phyloP scores from a whole-genome alignment of 139 green algal genomes.

The Nannochloris sp. region DNA sequence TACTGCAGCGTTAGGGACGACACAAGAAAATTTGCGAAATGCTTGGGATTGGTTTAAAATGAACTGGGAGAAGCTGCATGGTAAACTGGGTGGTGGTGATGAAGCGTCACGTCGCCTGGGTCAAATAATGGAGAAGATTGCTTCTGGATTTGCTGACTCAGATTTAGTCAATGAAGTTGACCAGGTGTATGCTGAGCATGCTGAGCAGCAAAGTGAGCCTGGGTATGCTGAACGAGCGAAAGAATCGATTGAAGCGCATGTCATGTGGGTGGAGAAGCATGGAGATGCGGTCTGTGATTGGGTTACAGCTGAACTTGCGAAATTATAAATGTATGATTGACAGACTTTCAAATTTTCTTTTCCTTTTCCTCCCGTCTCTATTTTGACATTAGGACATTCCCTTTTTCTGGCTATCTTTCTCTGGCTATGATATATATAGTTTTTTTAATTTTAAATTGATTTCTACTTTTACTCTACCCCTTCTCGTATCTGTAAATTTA shows the following conservation, averaged over 20 bases:
- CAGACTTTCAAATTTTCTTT: no score
- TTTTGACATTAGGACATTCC: no score
- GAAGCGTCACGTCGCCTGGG: slow-evolving; percentile 21
- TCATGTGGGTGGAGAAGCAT: slow-evolving; percentile 16
- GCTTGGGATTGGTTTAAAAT: not conserved
- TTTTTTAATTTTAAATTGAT: no score
- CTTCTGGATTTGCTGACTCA: slow-evolving; percentile 13
- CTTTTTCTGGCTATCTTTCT: no score
- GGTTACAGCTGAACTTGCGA: no score
- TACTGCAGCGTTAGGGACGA: not conserved
- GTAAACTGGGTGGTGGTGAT: not conserved
- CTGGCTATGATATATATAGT: no score
- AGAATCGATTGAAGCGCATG: slow-evolving; percentile 32
- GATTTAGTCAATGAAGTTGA: slow-evolving; percentile 21
- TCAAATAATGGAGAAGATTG: slow-evolving; percentile 16
- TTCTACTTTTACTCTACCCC: no score
- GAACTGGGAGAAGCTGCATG: not conserved
- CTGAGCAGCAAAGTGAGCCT: not conserved
- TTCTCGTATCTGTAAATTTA: not conserved
- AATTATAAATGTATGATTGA: no score
- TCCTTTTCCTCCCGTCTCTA: no score
- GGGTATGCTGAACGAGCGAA: slow-evolving; percentile 28
- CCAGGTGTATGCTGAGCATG: slow-evolving; percentile 2
- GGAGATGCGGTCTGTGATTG: slow-evolving; percentile 14
- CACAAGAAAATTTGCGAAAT: not conserved